Evolutionary conservation across 2,329 filamentous ascomycete species (phyloP).

Genomic region (Aplosporella prunicola): DNA sequence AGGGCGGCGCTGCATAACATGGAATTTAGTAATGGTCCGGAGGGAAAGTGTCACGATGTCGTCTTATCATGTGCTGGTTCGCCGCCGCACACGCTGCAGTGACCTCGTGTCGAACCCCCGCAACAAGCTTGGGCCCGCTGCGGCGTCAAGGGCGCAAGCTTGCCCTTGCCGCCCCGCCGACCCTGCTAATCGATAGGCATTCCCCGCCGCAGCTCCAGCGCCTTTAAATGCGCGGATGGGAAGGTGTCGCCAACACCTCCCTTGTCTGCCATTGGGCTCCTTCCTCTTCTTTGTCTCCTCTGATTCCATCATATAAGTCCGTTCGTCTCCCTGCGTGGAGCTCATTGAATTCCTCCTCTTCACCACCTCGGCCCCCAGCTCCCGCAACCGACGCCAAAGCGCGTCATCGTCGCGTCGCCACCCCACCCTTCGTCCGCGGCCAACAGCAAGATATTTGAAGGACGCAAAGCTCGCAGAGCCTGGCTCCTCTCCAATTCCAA

Average conservation of each 20-base stretch:
- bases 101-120: no score
- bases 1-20: no score
- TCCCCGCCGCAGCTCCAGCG: constrained; percentile 1
- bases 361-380: neutral
- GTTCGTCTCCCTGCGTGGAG: neutral
- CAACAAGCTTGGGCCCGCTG: no score
- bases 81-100: no score
- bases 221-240: neutral
- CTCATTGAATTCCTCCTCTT: neutral
- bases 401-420: neutral
- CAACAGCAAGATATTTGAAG: no score
- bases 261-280: constrained; percentile 8
- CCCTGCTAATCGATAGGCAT: constrained; percentile 9
- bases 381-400: neutral
- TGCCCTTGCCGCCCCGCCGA: constrained; percentile 1
- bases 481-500: neutral
- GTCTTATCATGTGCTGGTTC: no score
- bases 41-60: no score
- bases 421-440: neutral
- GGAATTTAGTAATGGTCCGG: no score
- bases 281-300: no score
- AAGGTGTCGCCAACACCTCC: no score
- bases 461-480: no score
- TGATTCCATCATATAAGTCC: neutral
- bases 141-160: constrained; percentile 12